phyloP scores from a whole-genome alignment of 768 basidiomycete genomes.

The Panaeolus cyanescens region DNA sequence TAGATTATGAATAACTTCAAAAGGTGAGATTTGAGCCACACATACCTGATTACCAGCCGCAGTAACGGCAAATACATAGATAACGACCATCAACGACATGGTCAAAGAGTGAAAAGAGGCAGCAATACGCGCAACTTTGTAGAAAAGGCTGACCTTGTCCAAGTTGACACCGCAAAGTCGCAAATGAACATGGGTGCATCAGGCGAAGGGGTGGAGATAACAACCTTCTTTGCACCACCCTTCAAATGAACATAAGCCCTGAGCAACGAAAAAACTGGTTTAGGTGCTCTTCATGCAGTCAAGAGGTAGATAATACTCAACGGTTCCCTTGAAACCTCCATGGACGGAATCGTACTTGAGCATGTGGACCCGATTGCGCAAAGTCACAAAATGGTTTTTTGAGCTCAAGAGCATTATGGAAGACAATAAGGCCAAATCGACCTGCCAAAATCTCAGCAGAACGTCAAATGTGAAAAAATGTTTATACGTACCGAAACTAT shows the following conservation, averaged over 20 bases:
- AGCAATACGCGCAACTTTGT: slow-evolving; percentile 69
- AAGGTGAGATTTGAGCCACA: too few relatives aligned
- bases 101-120: not conserved
- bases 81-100: slow-evolving; percentile 5
- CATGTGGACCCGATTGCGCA: slow-evolving; percentile 79
- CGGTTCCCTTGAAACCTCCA: slow-evolving; percentile 86
- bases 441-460: slow-evolving; percentile 7
- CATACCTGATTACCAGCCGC: too few relatives aligned
- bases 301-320: slow-evolving; percentile 37
- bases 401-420: slow-evolving; percentile 55
- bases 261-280: slow-evolving; percentile 14
- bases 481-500: slow-evolving; percentile 71
- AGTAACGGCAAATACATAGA: slow-evolving; percentile 6
- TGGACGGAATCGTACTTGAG: slow-evolving; percentile 97
- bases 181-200: slow-evolving; percentile 95
- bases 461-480: not conserved
- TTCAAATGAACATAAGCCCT: slow-evolving; percentile 92
- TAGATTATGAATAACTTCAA: too few relatives aligned
- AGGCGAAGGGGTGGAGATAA: slow-evolving; percentile 98
- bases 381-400: slow-evolving; percentile 16
- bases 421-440: not conserved
- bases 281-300: slow-evolving; percentile 5
- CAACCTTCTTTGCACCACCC: slow-evolving; percentile 99
- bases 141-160: slow-evolving; percentile 84
- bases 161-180: slow-evolving; percentile 98